These are phyloP conservation scores for Stephania cephalantha DNA, from an alignment of 164 flowering plant genomes.

Conservation along the genomic window DNA sequence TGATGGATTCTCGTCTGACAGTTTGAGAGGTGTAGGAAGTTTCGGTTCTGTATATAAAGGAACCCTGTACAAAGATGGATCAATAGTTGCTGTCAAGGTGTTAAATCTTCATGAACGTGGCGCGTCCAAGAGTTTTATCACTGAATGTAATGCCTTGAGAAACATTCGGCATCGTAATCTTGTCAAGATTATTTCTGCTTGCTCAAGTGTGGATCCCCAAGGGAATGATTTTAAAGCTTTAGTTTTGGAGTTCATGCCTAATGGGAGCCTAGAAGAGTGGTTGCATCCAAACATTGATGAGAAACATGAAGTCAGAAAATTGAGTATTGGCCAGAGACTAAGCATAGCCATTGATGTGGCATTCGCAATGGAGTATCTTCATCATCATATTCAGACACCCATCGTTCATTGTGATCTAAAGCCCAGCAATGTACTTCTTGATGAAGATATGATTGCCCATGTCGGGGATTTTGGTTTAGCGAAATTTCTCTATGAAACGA, in stretches of 20 bases:
- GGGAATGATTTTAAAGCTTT: slow-evolving; percentile 8
- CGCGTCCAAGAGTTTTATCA: slow-evolving; percentile 12
- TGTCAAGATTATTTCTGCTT: slow-evolving; percentile 12
- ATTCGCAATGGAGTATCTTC: not conserved
- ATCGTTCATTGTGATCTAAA: slow-evolving; percentile 16
- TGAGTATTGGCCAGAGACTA: not conserved
- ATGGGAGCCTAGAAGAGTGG: slow-evolving; percentile 17
- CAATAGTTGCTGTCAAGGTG: slow-evolving; percentile 12
- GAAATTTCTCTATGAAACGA: not conserved
- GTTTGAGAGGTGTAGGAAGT: slow-evolving; percentile 14
- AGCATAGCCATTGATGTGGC: not conserved
- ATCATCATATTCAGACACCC: not conserved
- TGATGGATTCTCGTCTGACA: slow-evolving; percentile 13
- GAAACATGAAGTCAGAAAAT: not conserved
- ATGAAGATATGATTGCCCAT: slow-evolving; percentile 14
- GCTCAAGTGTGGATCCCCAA: slow-evolving; percentile 8
- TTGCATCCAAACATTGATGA: slow-evolving; percentile 3
- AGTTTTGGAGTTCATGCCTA: slow-evolving; percentile 17
- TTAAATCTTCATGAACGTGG: slow-evolving; percentile 13
- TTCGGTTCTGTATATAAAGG: slow-evolving; percentile 15
- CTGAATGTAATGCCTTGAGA: slow-evolving; percentile 16
- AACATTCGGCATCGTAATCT: slow-evolving; percentile 15
- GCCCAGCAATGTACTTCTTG: slow-evolving; percentile 20
- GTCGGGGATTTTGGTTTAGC: slow-evolving; percentile 16
- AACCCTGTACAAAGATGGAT: not conserved